A percentile compares a stretch with the other conserved stretches of the same genome.
Evolutionary conservation across 73 alveolate genomes (phyloP).

Genomic region (Paramecium tetraurelia): DNA sequence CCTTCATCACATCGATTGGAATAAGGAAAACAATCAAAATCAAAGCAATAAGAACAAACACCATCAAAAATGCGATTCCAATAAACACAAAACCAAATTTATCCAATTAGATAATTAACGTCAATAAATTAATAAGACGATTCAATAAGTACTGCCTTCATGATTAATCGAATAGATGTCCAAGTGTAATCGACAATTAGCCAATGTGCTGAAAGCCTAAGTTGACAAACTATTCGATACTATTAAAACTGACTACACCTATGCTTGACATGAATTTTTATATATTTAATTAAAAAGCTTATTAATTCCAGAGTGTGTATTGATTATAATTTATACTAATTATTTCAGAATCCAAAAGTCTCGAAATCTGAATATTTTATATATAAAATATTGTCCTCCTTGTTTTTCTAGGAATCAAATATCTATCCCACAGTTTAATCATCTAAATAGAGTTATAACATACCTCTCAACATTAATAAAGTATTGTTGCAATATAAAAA

Average conservation of each 20-base stretch:
- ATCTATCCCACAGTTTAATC: background rate
- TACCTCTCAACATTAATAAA: background rate
- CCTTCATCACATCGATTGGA: background rate
- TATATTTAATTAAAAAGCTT: background rate
- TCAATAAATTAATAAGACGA: background rate
- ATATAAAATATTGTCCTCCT: background rate
- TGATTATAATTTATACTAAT: background rate
- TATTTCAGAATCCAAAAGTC: background rate
- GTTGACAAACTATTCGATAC: background rate
- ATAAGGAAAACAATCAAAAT: background rate
- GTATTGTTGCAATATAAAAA: background rate
- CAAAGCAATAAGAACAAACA: background rate
- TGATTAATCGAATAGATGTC: background rate
- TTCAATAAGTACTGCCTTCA: constrained; percentile 4
- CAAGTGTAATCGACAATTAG: background rate
- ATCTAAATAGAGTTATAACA: background rate
- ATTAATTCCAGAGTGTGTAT: background rate
- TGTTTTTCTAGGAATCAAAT: background rate
- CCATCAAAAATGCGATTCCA: background rate
- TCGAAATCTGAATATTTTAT: background rate
- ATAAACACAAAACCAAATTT: background rate
- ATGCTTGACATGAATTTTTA: background rate
- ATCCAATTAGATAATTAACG: background rate
- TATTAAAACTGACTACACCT: background rate
- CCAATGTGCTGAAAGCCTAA: background rate